phyloP scores from a whole-genome alignment of 1,284 basidiomycete species.

The Ustilago crameri region DNA sequence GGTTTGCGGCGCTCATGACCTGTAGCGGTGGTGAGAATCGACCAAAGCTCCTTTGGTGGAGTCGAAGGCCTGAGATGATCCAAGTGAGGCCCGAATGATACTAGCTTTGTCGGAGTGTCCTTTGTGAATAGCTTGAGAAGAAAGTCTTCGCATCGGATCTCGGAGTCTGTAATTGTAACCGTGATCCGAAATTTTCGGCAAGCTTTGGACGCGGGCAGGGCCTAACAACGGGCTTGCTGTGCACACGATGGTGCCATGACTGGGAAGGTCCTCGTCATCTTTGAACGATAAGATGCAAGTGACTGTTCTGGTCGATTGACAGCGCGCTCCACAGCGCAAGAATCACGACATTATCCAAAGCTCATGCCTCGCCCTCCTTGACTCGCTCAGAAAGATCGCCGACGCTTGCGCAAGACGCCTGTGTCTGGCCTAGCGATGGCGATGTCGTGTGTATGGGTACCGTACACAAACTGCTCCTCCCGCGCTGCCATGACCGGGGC shows the following conservation, averaged over 20 bases:
- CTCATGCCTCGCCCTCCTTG: not conserved
- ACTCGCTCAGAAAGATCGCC: not conserved
- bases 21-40: not conserved
- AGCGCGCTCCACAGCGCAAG: constrained; percentile 12
- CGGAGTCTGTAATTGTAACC: constrained; percentile 11
- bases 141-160: constrained; percentile 31
- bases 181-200: not conserved
- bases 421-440: not conserved
- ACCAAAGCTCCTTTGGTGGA: not conserved
- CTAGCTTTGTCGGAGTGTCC: too few species aligned
- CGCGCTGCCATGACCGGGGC: constrained; percentile 18
- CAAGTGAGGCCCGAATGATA: too few species aligned
- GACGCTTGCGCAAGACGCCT: not conserved
- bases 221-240: constrained; percentile 1
- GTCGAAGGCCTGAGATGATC: too few species aligned
- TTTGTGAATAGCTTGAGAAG: constrained; percentile 22
- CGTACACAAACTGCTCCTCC: not conserved
- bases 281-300: constrained; percentile 18
- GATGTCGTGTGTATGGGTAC: constrained; percentile 48
- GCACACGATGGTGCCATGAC: constrained; percentile 47
- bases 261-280: constrained; percentile 36
- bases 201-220: not conserved
- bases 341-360: constrained; percentile 14
- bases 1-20: constrained; percentile 2
- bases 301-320: constrained; percentile 19